Conservation (phyloP, 2,329 filamentous ascomycete genomes). For the Leptosphaerulina australis region DNA sequence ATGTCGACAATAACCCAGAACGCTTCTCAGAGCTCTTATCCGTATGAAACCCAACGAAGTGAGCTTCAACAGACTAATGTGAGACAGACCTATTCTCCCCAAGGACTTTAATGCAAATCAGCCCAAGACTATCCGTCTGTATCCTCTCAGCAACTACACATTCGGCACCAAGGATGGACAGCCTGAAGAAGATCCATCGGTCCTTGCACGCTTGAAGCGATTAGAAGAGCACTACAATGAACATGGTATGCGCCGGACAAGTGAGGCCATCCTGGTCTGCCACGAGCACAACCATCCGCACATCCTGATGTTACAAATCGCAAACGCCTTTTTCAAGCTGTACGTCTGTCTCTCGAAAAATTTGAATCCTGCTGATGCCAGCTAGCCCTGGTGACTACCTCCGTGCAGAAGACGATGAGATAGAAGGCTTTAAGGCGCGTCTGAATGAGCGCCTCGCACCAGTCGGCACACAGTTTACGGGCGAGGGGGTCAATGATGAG, state of each 20-base stretch:
- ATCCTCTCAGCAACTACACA: constrained; percentile 96
- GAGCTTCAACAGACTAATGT: constrained; percentile 6
- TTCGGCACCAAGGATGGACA: constrained; percentile 99
- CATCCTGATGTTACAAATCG: constrained; percentile 98
- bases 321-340: constrained; percentile 99
- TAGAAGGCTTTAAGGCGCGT: constrained; percentile 90
- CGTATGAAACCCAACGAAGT: constrained; percentile 50
- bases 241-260: constrained; percentile 96
- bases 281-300: constrained; percentile 99
- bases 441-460: constrained; percentile 93
- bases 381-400: constrained; percentile 87
- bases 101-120: constrained; percentile 88
- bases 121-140: constrained; percentile 86
- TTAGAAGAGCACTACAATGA: constrained; percentile 93
- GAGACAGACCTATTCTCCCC: constrained; percentile 71
- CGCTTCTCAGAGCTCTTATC: constrained; percentile 76
- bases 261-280: constrained; percentile 95
- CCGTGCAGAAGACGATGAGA: constrained; percentile 84
- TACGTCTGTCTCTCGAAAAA: constrained; percentile 30
- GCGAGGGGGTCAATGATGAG: constrained; percentile 86
- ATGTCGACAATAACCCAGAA: constrained; percentile 88
- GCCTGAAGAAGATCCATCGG: constrained; percentile 95
- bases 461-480: constrained; percentile 78
- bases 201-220: constrained; percentile 87
- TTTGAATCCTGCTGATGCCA: constrained; percentile 1